phyloP scores from a whole-genome alignment of 208 protist species.

The Trypanosoma lewisi region DNA sequence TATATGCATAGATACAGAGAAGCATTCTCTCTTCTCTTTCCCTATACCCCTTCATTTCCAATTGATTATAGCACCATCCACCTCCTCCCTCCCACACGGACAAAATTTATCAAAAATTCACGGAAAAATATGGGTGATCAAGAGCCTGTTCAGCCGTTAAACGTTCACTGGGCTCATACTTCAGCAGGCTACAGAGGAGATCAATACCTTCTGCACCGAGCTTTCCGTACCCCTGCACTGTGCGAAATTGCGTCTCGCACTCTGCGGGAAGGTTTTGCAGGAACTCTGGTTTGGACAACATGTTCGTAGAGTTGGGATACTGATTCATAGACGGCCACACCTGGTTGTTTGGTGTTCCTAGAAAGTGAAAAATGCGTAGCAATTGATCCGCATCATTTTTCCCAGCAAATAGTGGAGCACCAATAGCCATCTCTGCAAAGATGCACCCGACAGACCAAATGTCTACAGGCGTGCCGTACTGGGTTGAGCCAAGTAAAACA shows the following conservation, averaged over 20 bases:
- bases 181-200: constrained; percentile 57
- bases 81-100: background rate
- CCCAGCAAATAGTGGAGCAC: constrained; percentile 95
- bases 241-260: constrained; percentile 42
- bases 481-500: constrained; percentile 84
- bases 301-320: constrained; percentile 49
- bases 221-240: background rate
- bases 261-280: constrained; percentile 45
- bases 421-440: constrained; percentile 92
- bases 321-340: constrained; percentile 91
- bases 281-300: constrained; percentile 19
- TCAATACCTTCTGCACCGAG: constrained; percentile 60
- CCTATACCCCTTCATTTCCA: too few species aligned
- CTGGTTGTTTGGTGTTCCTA: constrained; percentile 93
- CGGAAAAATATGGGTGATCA: constrained; percentile 72
- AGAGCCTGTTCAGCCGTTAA: constrained; percentile 67
- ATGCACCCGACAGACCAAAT: constrained; percentile 95
- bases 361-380: constrained; percentile 89
- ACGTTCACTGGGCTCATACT: constrained; percentile 66
- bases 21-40: too few species aligned
- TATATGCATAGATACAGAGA: too few species aligned
- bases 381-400: constrained; percentile 95
- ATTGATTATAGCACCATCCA: background rate
- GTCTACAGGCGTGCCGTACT: constrained; percentile 90
- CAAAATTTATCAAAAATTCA: background rate